phyloP scores from a whole-genome alignment of 768 basidiomycete genomes.

The Boletus reticulatus region DNA sequence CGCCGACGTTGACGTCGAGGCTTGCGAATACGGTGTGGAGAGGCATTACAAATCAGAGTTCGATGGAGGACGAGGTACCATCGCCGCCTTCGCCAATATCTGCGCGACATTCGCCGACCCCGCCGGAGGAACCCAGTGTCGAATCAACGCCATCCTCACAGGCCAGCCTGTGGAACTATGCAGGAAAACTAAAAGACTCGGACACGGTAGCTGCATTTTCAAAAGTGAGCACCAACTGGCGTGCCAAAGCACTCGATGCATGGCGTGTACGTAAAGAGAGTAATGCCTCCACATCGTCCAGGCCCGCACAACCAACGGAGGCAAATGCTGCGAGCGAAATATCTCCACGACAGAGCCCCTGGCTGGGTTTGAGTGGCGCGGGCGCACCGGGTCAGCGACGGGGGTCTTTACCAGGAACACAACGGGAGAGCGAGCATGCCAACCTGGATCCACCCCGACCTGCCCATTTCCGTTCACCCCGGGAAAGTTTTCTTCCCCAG shows the following conservation, averaged over 20 bases:
- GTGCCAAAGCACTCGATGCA: slow-evolving; percentile 50
- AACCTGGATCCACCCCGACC: slow-evolving; percentile 56
- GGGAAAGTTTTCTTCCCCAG: slow-evolving; percentile 51
- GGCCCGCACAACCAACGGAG: slow-evolving; percentile 9
- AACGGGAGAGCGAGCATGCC: slow-evolving; percentile 32
- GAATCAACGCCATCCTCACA: slow-evolving; percentile 24
- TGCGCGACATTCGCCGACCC: slow-evolving; percentile 25
- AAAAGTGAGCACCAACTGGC: slow-evolving; percentile 76
- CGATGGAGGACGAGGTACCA: slow-evolving; percentile 60
- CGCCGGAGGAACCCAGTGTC: slow-evolving; percentile 14
- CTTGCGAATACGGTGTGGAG: slow-evolving; percentile 69
- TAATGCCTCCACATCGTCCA: slow-evolving; percentile 2
- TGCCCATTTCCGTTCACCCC: slow-evolving; percentile 52
- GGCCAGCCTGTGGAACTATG: slow-evolving; percentile 62
- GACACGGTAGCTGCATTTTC: slow-evolving; percentile 68
- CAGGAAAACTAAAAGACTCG: slow-evolving; percentile 71
- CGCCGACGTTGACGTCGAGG: slow-evolving; percentile 45
- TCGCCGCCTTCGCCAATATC: slow-evolving; percentile 39
- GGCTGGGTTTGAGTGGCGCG: slow-evolving; percentile 5
- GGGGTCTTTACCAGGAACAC: slow-evolving; percentile 40
- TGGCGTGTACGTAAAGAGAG: slow-evolving; percentile 27
- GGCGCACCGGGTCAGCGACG: slow-evolving; percentile 26
- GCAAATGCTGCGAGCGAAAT: slow-evolving; percentile 25
- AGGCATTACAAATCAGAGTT: slow-evolving; percentile 72
- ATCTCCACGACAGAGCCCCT: slow-evolving; percentile 10